Evolutionary conservation across 108 stramenopile genomes (phyloP).

Genomic region (Heterococcus sp.): DNA sequence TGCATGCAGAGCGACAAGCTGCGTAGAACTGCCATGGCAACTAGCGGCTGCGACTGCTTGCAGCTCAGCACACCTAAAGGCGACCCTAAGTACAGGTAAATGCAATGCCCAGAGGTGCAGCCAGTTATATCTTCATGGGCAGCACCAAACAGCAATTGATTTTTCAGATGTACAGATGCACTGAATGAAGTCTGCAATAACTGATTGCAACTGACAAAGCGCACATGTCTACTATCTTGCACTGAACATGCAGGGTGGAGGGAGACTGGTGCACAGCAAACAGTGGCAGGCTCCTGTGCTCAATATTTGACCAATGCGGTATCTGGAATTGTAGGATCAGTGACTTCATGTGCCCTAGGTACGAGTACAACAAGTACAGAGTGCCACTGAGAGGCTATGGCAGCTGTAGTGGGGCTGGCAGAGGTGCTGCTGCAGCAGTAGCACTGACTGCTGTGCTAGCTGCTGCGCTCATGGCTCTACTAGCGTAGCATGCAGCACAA

Average conservation of each 20-base stretch:
- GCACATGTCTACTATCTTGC: too few relatives aligned
- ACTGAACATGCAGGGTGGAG: too few relatives aligned
- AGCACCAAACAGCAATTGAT: too few relatives aligned
- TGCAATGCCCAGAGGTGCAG: too few relatives aligned
- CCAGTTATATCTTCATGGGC: too few relatives aligned
- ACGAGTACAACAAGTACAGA: conserved; percentile 5
- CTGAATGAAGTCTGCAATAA: too few relatives aligned
- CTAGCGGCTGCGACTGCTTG: conserved; percentile 45
- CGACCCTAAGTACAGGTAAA: conserved; percentile 26
- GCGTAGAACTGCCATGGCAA: conserved; percentile 42
- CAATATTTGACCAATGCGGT: conserved; percentile 43
- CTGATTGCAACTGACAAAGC: too few relatives aligned
- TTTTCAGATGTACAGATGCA: too few relatives aligned
- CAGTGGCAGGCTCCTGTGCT: conserved; percentile 47
- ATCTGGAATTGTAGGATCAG: conserved; percentile 27
- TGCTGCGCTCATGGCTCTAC: not conserved
- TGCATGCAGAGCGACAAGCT: conserved; percentile 45
- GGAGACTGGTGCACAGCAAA: conserved; percentile 52
- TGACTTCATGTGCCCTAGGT: conserved; percentile 56
- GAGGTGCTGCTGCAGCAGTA: not conserved
- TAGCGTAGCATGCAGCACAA: too few relatives aligned
- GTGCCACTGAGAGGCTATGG: conserved; percentile 16
- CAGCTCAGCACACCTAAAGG: conserved; percentile 37
- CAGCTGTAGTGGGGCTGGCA: conserved; percentile 12
- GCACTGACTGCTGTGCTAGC: not conserved